A percentile compares a stretch with the other conserved stretches of the same genome.
Conservation (phyloP, 371 early-diverging fungal genomes). For the Homolaphlyctis polyrhiza region DNA sequence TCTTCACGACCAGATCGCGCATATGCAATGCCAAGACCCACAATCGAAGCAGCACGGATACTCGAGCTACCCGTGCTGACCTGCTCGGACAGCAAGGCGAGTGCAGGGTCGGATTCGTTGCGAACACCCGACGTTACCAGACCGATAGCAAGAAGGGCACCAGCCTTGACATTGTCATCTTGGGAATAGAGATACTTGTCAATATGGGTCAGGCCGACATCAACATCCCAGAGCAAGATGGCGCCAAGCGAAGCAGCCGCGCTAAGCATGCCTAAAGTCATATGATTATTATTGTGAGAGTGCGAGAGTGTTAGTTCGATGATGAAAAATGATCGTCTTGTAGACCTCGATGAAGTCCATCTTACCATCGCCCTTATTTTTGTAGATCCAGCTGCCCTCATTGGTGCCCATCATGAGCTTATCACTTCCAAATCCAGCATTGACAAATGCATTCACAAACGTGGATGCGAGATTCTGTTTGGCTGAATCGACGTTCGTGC, state of each 20-base stretch:
- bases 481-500: slow-evolving; percentile 82
- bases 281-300: too few relatives aligned
- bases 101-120: slow-evolving; percentile 88
- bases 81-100: slow-evolving; percentile 85
- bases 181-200: slow-evolving; percentile 89
- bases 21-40: slow-evolving; percentile 90
- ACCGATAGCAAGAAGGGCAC: slow-evolving; percentile 92
- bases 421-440: slow-evolving; percentile 92
- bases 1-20: slow-evolving; percentile 88
- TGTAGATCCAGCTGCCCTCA: slow-evolving; percentile 90
- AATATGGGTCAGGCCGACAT: slow-evolving; percentile 80
- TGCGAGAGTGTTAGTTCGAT: not conserved
- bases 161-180: slow-evolving; percentile 91
- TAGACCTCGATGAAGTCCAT: slow-evolving; percentile 1
- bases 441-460: slow-evolving; percentile 97
- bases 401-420: slow-evolving; percentile 80
- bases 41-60: slow-evolving; percentile 58
- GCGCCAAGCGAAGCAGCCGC: slow-evolving; percentile 92
- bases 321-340: not conserved
- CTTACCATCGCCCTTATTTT: slow-evolving; percentile 96
- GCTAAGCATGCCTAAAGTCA: slow-evolving; percentile 69
- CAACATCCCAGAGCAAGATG: slow-evolving; percentile 92
- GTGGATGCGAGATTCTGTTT: slow-evolving; percentile 93
- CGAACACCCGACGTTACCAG: slow-evolving; percentile 84
- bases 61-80: slow-evolving; percentile 53